Conservation (phyloP, 176 grass and related monocot species). For the Zea mays region Zm-B73-REFERENCE-NAM-5.0 NC_050103.1:133508001-133508500, state of each 20-base stretch:
- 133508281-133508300: background rate
- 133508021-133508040: no score
- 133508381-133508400: no score
- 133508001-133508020: background rate
- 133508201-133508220: conserved; percentile 2
- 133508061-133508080: background rate
- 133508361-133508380: no score
- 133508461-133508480: no score
- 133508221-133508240: background rate
- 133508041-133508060: background rate
- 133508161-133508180: background rate
- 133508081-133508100: background rate
- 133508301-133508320: no score
- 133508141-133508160: background rate
- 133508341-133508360: no score
- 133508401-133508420: no score
- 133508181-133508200: background rate
- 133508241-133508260: no score
- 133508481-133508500: no score
- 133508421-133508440: no score
- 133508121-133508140: background rate
- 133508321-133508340: no score
- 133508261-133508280: background rate
- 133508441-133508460: no score
- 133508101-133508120: background rate